Evolutionary conservation across 441 rosid genomes (phyloP).

Genomic region (Populus trichocarpa): DNA sequence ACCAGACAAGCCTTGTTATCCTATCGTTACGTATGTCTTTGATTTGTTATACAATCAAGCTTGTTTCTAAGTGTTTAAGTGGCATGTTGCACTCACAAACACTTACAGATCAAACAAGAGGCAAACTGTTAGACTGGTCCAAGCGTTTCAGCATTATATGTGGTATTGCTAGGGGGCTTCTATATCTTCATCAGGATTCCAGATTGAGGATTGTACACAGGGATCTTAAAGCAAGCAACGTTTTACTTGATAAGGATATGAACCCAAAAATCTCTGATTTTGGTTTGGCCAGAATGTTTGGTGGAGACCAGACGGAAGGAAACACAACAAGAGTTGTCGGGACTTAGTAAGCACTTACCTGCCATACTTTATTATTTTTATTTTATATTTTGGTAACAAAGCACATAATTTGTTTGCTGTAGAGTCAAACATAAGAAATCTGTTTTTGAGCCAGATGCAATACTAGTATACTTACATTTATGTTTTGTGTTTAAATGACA

Average conservation of each 20-base stretch:
- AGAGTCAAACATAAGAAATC: no score
- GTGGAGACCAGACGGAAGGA: constrained; percentile 24
- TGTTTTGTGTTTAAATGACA: not conserved
- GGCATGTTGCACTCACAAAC: not conserved
- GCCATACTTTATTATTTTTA: no score
- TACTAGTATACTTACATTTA: no score
- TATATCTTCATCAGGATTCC: constrained; percentile 31
- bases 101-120: constrained; percentile 17
- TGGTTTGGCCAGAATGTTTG: constrained; percentile 27
- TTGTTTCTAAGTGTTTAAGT: not conserved
- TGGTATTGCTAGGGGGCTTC: constrained; percentile 27
- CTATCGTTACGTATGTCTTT: not conserved
- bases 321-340: constrained; percentile 27
- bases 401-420: no score
- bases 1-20: not conserved
- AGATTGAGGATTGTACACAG: constrained; percentile 26
- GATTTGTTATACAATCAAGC: no score
- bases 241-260: constrained; percentile 24
- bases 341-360: constrained; percentile 21
- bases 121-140: constrained; percentile 21
- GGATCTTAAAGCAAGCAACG: constrained; percentile 32
- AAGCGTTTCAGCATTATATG: constrained; percentile 25
- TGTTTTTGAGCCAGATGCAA: no score
- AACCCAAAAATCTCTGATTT: constrained; percentile 31
- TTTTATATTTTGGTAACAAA: no score